Evolutionary conservation across 2,329 filamentous ascomycete genomes (phyloP), one percentile per base, ranked within the genome.

Genomic region (Coleophoma cylindrospora): DNA sequence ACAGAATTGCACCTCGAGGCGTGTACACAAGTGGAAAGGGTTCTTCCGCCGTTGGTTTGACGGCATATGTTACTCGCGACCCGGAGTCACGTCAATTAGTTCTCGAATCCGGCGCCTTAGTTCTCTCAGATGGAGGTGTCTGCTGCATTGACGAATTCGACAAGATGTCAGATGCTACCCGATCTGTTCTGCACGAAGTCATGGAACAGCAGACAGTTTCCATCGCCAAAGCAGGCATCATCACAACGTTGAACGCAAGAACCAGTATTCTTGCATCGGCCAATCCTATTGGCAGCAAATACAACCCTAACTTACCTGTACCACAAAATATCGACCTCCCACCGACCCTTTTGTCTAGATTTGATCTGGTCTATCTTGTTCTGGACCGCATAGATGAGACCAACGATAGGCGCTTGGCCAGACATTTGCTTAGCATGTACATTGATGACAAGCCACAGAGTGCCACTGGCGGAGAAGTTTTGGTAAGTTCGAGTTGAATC

Each of bases 321-420:
- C 94, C 94, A 3, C 91, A 97, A 63, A 99, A 99, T 69, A 99
- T 99, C 61, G 94, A 99, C 64, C 81, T 99, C 9, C 94, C 94
- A 1, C 94, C 94, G 0, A 99, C 94, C 0, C 77, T 99, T 7
- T 80, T 99, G 47, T 96, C 91, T 5, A 87, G 94, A 76, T 99
- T 99, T 66, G 94, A 99, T 67, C 76, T 99, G 7, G 92, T 99
- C 46, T 99, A 99, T 65, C 83, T 99, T 1, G 94, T 99, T 40
- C 83, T 99, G 44, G 94, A 99, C 66, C 89, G 89, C 8, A 86
- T 95, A 46, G 92, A 97, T 63, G 94, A 97, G 71, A 86, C 87
- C 64, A 85, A 80, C 49, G 94, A 99, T 68, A 86, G 91, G 54
- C 84, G 90, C 41, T 75, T 99, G 50, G 94, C 94, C 12, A 87